These are phyloP conservation scores for Stachybotrys chartarum DNA, from an alignment of 2,329 filamentous ascomycete genomes.

Conservation along the genomic window DNA sequence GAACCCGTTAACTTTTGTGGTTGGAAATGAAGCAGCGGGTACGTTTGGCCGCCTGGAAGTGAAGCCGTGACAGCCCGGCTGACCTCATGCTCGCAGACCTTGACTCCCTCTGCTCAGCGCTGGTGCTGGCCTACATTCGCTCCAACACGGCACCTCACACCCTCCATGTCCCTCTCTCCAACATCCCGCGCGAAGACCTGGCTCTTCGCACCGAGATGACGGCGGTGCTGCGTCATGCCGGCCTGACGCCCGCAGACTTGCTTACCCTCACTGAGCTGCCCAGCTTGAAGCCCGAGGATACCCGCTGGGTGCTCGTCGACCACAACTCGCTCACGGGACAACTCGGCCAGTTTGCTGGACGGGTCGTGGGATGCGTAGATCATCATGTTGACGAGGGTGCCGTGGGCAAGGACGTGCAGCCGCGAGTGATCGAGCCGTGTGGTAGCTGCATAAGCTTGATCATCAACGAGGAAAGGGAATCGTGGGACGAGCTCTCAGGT, in stretches of 20 bases:
- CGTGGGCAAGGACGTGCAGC: slow-evolving; percentile 38
- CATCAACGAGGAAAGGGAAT: slow-evolving; percentile 46
- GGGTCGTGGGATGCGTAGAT: slow-evolving; percentile 63
- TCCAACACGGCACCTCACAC: slow-evolving; percentile 47
- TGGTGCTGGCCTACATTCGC: slow-evolving; percentile 68
- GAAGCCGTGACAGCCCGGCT: neutral
- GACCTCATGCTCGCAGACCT: slow-evolving; percentile 48
- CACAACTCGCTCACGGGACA: slow-evolving; percentile 66
- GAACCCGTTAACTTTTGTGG: slow-evolving; percentile 50
- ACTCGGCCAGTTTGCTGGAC: slow-evolving; percentile 43
- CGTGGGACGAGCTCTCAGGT: slow-evolving; percentile 47
- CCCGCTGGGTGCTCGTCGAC: slow-evolving; percentile 69
- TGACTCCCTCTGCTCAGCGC: slow-evolving; percentile 69
- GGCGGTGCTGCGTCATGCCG: slow-evolving; percentile 55
- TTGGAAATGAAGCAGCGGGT: slow-evolving; percentile 64
- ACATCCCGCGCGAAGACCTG: slow-evolving; percentile 62
- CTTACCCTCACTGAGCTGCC: slow-evolving; percentile 52
- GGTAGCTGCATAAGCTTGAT: slow-evolving; percentile 72
- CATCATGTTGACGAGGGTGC: slow-evolving; percentile 68
- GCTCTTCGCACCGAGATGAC: slow-evolving; percentile 65
- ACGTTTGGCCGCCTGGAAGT: slow-evolving; percentile 9
- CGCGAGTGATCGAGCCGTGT: slow-evolving; percentile 55
- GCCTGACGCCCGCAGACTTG: slow-evolving; percentile 52
- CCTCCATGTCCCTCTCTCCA: slow-evolving; percentile 66
- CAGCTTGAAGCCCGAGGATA: slow-evolving; percentile 43